Base-by-base conservation (phyloP, 805 yeast genomes). In the Wickerhamiella nectarea region DNA sequence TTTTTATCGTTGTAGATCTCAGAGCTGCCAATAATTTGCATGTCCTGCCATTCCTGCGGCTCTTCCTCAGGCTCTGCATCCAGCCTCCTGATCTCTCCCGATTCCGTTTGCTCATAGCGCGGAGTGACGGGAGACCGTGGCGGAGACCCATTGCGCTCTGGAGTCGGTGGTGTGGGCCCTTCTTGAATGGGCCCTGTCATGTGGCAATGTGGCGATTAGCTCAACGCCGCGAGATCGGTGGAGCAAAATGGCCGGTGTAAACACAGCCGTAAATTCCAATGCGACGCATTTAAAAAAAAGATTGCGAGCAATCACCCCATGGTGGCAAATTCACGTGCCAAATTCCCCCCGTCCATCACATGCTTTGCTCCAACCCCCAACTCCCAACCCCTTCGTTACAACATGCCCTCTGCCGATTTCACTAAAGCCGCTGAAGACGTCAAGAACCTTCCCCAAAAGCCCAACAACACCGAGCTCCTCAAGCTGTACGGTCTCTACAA, bases 401-500 rank as follows among this genome's bases (percentile, higher is more conserved):
- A 11, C 31, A 64, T 64, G 68, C 61, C 64, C 29, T 64, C 68
- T 38, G 56, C 60, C 29, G 63, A 56, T 39, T 64, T 64, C 50
- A 58, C 55, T 22, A 55, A 53, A 31, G 66, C 66, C 46, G 97
- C 96, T 50, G 77, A 72, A 48, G 78, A 82, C 44, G 95, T 85
- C 54, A 76, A 79, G 63, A 66, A 71, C 54, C 70, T 91, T 52
- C 70, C 84, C 50, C 69, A 72, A 50, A 80, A 80, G 63, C 96
- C 97, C 55, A 62, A 67, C 54, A 89, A 85, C 64, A 93, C 83
- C 57, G 96, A 89, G 62, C 70, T 87, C 59, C 72, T 89, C 59
- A 67, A 78, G 63, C 71, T 91, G 56, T 91, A 91, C 69, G 96
- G 89, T 39, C 72, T 91, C 56, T 91, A 72, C 80, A 91, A 91